phyloP scores from a whole-genome alignment of 148 eudicot genomes.

The Linanthus parryae region DNA sequence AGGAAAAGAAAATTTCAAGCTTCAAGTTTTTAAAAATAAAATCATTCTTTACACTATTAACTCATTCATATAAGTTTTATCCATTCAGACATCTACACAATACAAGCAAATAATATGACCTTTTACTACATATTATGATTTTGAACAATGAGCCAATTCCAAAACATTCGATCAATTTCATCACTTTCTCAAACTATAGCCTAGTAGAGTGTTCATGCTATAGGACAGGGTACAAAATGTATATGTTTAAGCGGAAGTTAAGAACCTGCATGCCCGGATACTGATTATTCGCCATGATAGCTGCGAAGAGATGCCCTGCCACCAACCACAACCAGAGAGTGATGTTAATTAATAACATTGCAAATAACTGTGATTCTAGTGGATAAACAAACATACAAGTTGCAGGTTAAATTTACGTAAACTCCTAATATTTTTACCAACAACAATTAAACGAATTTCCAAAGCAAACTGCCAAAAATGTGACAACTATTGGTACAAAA shows the following conservation, averaged over 20 bases:
- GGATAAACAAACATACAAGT: neutral
- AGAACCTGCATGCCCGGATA: constrained; percentile 38
- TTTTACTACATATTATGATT: neutral
- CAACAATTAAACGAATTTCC: no score
- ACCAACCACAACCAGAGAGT: constrained; percentile 3
- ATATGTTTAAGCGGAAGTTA: neutral
- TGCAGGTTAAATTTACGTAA: no score
- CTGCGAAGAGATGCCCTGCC: constrained; percentile 14
- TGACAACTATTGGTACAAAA: no score
- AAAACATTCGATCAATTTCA: neutral
- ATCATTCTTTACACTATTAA: no score
- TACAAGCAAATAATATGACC: neutral
- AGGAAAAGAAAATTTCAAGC: neutral
- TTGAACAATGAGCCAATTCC: neutral
- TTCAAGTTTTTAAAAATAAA: neutral
- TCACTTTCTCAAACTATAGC: neutral
- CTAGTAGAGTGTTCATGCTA: neutral
- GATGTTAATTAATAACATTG: constrained; percentile 8
- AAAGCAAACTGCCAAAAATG: no score
- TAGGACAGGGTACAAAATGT: neutral
- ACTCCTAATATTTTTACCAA: no score
- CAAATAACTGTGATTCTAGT: no score
- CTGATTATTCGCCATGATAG: constrained; percentile 34
- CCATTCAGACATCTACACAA: neutral
- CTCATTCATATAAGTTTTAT: no score